Percentiles rank a stretch among this genome's conserved stretches.
Conservation (phyloP, 169 alveolate genomes). For the Babesia bigemina region DNA sequence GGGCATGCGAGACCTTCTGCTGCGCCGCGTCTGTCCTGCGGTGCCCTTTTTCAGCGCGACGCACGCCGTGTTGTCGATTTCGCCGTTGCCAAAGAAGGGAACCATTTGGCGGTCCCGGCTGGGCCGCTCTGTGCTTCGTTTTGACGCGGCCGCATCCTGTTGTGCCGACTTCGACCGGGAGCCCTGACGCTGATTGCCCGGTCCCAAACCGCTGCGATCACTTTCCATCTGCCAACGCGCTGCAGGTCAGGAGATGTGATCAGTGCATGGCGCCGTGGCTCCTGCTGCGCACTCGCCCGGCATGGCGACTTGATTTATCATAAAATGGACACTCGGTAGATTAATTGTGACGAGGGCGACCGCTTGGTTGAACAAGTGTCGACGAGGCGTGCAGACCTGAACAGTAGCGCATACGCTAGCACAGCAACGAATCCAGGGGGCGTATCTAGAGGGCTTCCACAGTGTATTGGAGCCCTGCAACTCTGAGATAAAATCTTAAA, state of each 20-base stretch:
- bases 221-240: background rate
- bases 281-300: too few species aligned
- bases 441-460: too few species aligned
- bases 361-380: too few species aligned
- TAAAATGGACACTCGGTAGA: too few species aligned
- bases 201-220: background rate
- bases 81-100: conserved; percentile 29
- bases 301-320: too few species aligned
- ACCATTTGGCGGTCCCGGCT: conserved; percentile 5
- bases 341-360: too few species aligned
- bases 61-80: background rate
- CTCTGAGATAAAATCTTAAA: background rate
- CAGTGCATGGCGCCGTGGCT: too few species aligned
- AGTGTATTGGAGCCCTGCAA: too few species aligned
- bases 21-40: background rate
- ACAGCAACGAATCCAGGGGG: too few species aligned
- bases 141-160: background rate
- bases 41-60: background rate
- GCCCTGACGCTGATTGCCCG: background rate
- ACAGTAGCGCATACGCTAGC: too few species aligned
- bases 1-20: background rate
- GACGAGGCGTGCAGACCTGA: too few species aligned
- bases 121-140: background rate
- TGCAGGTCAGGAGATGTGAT: background rate
- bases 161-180: background rate